Base-by-base conservation (phyloP, 2,329 filamentous ascomycete genomes). In the Metarhizium anisopliae region DNA sequence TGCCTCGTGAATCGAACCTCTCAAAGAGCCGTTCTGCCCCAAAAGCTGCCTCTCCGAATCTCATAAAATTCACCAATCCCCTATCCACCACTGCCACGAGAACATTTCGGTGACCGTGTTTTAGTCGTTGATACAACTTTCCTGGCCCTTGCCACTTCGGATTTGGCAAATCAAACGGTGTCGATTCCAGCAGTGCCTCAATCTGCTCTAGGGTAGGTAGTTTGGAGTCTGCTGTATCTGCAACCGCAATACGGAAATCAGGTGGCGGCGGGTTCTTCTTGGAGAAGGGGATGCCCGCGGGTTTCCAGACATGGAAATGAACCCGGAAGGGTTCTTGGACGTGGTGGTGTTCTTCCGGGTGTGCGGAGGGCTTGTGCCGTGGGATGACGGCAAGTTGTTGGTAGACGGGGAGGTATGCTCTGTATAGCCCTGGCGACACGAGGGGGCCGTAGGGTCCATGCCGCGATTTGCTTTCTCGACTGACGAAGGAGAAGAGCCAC, bases 71-170 rank as follows among this genome's bases (percentile, higher is more conserved):
- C 50, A 92, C 87, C 25, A 97, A 79, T 0, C 94, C 94, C 59
- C 90, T 82, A 68, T 97, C 94, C 38, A 96, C 91, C 2, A 97
- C 82, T 0, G 92, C 94, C 29, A 99, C 69, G 38, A 96, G 77
- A 36, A 94, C 88, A 69, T 90, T 94, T 60, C 90, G 82, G 68
- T 87, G 85, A 2, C 91, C 94, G 64, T 95, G 85, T 70, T 91
- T 93, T 60, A 97, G 74, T 57, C 89, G 84, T 64, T 86, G 82
- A 66, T 95, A 94, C 60, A 92, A 71, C 67, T 67, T 75, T 64
- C 66, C 82, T 67, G 70, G 77, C 50, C 68, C 59, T 42, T 68
- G 67, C 65, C 66, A 67, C 3, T 63, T 60, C 53, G 65, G 60
- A 5, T 62, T 63, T 8, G 82, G 86, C 1, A 85, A 82, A 58